These are phyloP conservation scores for Sphaerosporella brunnea DNA, from an alignment of 495 filamentous ascomycete genomes.

Conservation along the genomic window DNA sequence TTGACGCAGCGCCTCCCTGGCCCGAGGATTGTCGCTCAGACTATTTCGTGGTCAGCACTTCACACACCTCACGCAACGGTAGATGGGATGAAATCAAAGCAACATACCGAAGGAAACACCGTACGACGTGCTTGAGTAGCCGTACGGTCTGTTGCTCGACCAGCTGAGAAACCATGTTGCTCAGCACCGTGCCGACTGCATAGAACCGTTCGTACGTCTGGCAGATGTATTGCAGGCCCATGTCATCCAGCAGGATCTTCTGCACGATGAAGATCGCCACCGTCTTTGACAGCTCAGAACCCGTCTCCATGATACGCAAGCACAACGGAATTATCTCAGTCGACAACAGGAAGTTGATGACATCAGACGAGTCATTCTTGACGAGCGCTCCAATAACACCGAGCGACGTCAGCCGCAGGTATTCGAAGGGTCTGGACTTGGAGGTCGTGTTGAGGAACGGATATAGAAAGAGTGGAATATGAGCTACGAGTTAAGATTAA, in stretches of 20 bases:
- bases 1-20: slow-evolving; percentile 85
- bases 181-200: slow-evolving; percentile 89
- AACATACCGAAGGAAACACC: slow-evolving; percentile 81
- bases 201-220: slow-evolving; percentile 99
- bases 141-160: slow-evolving; percentile 95
- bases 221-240: slow-evolving; percentile 95
- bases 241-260: slow-evolving; percentile 93
- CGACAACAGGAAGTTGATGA: slow-evolving; percentile 96
- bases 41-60: slow-evolving; percentile 33
- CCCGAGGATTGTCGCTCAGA: slow-evolving; percentile 87
- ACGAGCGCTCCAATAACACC: slow-evolving; percentile 95
- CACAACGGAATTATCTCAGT: slow-evolving; percentile 98
- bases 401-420: slow-evolving; percentile 90
- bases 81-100: not conserved
- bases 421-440: slow-evolving; percentile 95
- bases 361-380: slow-evolving; percentile 96
- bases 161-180: slow-evolving; percentile 95
- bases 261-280: slow-evolving; percentile 99
- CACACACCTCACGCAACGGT: no score
- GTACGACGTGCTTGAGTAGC: slow-evolving; percentile 91
- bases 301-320: slow-evolving; percentile 98
- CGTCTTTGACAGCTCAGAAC: slow-evolving; percentile 94
- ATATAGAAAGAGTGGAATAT: slow-evolving; percentile 95
- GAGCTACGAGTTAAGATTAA: slow-evolving; percentile 42
- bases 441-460: slow-evolving; percentile 98